phyloP scores from a whole-genome alignment of 139 green algal species.

The Spirogloea muscicola region DNA sequence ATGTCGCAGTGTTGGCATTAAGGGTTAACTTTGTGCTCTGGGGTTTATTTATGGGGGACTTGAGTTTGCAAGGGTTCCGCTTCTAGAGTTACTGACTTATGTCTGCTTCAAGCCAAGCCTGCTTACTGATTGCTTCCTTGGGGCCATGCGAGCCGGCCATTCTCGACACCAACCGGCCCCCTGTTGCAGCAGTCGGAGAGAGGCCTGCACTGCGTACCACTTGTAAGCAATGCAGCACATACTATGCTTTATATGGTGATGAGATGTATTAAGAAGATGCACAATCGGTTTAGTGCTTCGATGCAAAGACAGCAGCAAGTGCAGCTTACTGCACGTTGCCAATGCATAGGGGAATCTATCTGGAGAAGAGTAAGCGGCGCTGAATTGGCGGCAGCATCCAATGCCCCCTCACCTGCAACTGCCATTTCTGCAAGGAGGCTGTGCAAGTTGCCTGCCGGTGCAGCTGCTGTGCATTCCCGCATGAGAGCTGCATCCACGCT shows the following conservation, averaged over 20 bases:
- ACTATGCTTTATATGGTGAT: background rate
- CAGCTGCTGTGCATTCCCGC: conserved; percentile 32
- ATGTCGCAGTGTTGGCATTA: too few species aligned
- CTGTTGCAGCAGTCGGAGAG: conserved; percentile 16
- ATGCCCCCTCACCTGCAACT: background rate
- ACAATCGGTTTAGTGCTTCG: background rate
- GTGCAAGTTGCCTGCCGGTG: background rate
- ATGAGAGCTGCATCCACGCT: conserved; percentile 29
- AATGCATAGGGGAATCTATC: background rate
- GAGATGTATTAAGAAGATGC: background rate
- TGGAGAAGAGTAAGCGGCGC: background rate
- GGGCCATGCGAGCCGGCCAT: conserved; percentile 14
- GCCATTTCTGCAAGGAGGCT: conserved; percentile 35
- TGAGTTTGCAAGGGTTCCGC: too few species aligned
- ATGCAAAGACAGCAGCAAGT: too few species aligned
- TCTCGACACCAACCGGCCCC: conserved; percentile 7
- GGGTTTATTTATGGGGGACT: too few species aligned
- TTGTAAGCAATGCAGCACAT: conserved; percentile 2
- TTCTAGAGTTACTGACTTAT: too few species aligned
- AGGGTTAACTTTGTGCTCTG: too few species aligned
- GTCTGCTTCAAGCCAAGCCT: background rate
- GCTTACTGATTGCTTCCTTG: background rate
- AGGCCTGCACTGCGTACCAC: conserved; percentile 15
- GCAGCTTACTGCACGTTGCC: conserved; percentile 3
- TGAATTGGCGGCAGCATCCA: background rate